These are phyloP conservation scores for Cystofilobasidium capitatum DNA, from an alignment of 768 basidiomycete species.

Conservation along the genomic window DNA sequence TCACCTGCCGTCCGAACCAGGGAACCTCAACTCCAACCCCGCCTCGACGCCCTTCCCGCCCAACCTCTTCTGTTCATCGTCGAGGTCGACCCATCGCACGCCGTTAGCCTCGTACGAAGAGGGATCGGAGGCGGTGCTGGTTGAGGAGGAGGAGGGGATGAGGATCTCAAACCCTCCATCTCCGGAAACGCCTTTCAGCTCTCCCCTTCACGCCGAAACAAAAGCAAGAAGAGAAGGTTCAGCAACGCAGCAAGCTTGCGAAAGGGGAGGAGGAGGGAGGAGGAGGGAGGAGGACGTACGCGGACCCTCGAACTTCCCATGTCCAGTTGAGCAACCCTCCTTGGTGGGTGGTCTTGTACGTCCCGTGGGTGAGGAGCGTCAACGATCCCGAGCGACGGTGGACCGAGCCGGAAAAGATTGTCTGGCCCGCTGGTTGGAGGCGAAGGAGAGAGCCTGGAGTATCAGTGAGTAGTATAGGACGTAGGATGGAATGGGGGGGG, in stretches of 20 bases:
- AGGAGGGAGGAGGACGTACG: not conserved
- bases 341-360: not conserved
- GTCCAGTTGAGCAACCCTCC: not conserved
- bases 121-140: not conserved
- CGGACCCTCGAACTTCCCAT: not conserved
- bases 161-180: not conserved
- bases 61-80: not conserved
- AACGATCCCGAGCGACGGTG: not conserved
- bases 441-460: not conserved
- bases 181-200: not conserved
- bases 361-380: not conserved
- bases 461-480: not conserved
- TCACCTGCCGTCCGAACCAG: too few species aligned
- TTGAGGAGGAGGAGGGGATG: too few species aligned
- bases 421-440: not conserved
- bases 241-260: not conserved
- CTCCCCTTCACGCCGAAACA: not conserved
- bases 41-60: not conserved
- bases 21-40: not conserved
- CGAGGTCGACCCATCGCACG: not conserved
- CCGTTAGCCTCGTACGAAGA: not conserved
- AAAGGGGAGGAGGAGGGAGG: too few species aligned
- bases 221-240: too few species aligned
- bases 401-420: not conserved
- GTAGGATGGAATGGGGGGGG: not conserved